A percentile compares a stretch with the other conserved stretches of the same genome.
Conservation (phyloP, 1,284 basidiomycete genomes). For the Hemileia vastatrix region DNA sequence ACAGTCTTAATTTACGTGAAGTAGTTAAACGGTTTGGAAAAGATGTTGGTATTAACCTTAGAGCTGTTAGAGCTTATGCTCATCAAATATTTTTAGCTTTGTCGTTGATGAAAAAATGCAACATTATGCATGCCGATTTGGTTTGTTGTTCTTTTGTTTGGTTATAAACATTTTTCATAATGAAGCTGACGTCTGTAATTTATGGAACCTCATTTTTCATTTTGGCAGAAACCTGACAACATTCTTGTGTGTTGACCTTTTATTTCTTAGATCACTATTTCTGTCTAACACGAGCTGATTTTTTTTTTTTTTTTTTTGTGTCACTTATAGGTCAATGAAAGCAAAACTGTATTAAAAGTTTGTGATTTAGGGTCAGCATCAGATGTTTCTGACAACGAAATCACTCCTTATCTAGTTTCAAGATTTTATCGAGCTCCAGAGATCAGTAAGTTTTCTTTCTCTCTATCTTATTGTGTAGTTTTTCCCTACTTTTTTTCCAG, state of each 20-base stretch:
- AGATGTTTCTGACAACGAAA: slow-evolving; percentile 85
- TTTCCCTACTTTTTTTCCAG: neutral
- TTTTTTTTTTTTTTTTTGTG: neutral
- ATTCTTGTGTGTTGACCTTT: slow-evolving; percentile 58
- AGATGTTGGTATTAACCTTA: slow-evolving; percentile 89
- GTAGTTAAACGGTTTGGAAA: slow-evolving; percentile 99
- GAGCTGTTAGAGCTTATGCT: slow-evolving; percentile 92
- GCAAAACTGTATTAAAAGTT: slow-evolving; percentile 84
- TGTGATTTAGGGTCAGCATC: slow-evolving; percentile 95
- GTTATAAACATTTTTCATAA: slow-evolving; percentile 22
- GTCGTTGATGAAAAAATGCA: slow-evolving; percentile 72
- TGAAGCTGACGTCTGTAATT: slow-evolving; percentile 21
- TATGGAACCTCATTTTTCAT: no score
- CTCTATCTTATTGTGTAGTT: slow-evolving; percentile 12
- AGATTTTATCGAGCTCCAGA: slow-evolving; percentile 98
- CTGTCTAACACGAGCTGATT: neutral
- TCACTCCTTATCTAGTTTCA: slow-evolving; percentile 95
- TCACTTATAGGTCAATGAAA: slow-evolving; percentile 69
- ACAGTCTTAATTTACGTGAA: slow-evolving; percentile 92
- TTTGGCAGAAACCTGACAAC: slow-evolving; percentile 76
- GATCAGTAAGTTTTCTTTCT: slow-evolving; percentile 64
- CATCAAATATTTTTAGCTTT: slow-evolving; percentile 89
- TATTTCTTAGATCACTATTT: neutral
- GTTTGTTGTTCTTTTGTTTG: neutral
- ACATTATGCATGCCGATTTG: slow-evolving; percentile 95